Evolutionary conservation across 768 basidiomycete genomes (phyloP).

Genomic region (Pholiota microspora): DNA sequence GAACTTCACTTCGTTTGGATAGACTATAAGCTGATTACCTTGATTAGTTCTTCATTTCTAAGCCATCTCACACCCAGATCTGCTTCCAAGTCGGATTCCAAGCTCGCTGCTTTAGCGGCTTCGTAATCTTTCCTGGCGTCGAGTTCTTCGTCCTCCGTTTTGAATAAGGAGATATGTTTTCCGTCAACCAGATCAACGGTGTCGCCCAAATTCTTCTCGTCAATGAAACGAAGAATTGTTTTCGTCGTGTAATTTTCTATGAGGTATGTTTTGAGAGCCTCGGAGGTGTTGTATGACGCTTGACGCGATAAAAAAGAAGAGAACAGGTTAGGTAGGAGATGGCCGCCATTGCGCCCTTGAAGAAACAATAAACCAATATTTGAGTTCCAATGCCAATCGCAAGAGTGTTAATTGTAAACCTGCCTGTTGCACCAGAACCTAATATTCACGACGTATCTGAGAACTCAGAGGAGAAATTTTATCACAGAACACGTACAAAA

Average conservation of each 20-base stretch:
- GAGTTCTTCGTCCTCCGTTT: slow-evolving; percentile 42
- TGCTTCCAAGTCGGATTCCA: slow-evolving; percentile 28
- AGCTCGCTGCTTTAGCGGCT: slow-evolving; percentile 52
- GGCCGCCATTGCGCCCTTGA: slow-evolving; percentile 77
- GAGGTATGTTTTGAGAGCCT: slow-evolving; percentile 50
- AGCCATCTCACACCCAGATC: slow-evolving; percentile 41
- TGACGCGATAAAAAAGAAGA: slow-evolving; percentile 39
- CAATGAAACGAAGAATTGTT: slow-evolving; percentile 48
- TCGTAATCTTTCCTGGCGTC: slow-evolving; percentile 43
- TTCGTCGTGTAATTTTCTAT: slow-evolving; percentile 58
- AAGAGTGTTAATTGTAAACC: slow-evolving; percentile 3
- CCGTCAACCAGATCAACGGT: slow-evolving; percentile 64
- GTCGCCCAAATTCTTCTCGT: slow-evolving; percentile 36
- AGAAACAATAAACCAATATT: no score
- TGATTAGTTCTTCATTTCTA: slow-evolving; percentile 40
- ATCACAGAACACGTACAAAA: slow-evolving; percentile 58
- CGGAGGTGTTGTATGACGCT: slow-evolving; percentile 43
- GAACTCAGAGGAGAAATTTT: background rate
- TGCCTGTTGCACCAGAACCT: slow-evolving; percentile 81
- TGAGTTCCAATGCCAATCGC: background rate
- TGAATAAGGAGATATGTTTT: slow-evolving; percentile 49
- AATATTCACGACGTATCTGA: slow-evolving; percentile 4
- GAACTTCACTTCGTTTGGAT: background rate
- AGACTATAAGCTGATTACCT: slow-evolving; percentile 32
- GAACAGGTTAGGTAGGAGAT: slow-evolving; percentile 56